phyloP scores from a whole-genome alignment of 1,139 yeast genomes.

The Groenewaldozyma sp. region DNA sequence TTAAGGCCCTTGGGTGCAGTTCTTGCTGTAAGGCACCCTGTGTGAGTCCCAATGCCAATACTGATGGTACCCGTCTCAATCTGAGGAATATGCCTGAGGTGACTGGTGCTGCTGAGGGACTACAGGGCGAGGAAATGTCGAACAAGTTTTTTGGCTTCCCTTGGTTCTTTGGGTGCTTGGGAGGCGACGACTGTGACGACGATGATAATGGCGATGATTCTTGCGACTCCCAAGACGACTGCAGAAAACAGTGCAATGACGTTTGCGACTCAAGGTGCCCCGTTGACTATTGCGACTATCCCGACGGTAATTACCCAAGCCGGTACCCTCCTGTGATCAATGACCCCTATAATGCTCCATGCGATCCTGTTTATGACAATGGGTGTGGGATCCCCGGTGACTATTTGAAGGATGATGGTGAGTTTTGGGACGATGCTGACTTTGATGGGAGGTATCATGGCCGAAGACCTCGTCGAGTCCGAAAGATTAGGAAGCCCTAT shows the following conservation, averaged over 20 bases:
- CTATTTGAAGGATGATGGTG: no score
- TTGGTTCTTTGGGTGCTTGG: slow-evolving; percentile 1
- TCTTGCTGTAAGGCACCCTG: slow-evolving; percentile 1
- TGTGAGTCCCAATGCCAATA: not conserved
- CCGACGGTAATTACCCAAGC: not conserved
- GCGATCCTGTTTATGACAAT: slow-evolving; percentile 3
- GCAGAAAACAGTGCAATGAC: not conserved
- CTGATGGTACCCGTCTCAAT: not conserved
- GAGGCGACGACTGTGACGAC: not conserved
- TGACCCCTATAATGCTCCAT: no score
- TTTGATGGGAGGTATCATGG: no score
- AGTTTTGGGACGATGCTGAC: no score
- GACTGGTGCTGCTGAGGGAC: not conserved
- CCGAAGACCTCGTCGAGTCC: no score
- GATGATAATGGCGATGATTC: not conserved
- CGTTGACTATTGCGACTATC: slow-evolving; percentile 2
- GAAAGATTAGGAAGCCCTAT: no score
- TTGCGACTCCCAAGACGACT: not conserved
- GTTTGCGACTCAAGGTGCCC: slow-evolving; percentile 4
- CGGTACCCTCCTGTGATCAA: not conserved
- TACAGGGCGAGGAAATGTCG: not conserved
- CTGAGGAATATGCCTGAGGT: not conserved
- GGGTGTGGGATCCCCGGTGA: no score
- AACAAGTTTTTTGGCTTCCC: slow-evolving; percentile 2
- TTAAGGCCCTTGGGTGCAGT: not conserved